Conservation (phyloP, 345 rosid species). For the Eucalyptus regnans region DNA sequence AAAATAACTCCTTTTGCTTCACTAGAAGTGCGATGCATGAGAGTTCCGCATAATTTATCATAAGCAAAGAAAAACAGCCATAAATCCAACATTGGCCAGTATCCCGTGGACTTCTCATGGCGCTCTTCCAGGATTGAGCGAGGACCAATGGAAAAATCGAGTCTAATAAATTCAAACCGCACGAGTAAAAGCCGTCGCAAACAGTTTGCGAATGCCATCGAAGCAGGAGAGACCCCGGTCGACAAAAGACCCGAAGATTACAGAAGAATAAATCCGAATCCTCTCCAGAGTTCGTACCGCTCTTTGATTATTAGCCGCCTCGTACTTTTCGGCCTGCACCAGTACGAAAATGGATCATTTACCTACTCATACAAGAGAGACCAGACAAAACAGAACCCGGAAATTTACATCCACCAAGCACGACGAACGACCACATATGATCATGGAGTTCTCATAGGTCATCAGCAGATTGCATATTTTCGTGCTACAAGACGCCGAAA, state of each 20-base stretch:
- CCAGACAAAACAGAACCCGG: not conserved
- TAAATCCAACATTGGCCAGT: not conserved
- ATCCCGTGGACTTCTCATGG: not conserved
- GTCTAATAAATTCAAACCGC: not conserved
- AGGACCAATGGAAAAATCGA: not conserved
- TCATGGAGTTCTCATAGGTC: not conserved
- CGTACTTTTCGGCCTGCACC: conserved; percentile 50
- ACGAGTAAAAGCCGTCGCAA: not conserved
- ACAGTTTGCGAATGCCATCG: not conserved
- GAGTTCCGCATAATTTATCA: not conserved
- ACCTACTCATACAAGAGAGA: not conserved
- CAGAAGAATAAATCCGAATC: conserved; percentile 9
- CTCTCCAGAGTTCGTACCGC: conserved; percentile 68
- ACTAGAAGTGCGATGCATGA: not conserved
- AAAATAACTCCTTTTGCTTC: not conserved
- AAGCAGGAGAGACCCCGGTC: not conserved
- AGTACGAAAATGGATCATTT: not conserved
- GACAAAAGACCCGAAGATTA: not conserved
- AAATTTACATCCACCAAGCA: not conserved
- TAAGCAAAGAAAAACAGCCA: not conserved
- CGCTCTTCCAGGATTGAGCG: not conserved
- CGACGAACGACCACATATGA: not conserved
- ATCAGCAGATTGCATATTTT: not conserved
- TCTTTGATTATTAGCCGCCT: conserved; percentile 57
- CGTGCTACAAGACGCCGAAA: not conserved